These are phyloP conservation scores for Avena insularis DNA, from an alignment of 176 grass and related monocot species.

Conservation along the genomic window DNA sequence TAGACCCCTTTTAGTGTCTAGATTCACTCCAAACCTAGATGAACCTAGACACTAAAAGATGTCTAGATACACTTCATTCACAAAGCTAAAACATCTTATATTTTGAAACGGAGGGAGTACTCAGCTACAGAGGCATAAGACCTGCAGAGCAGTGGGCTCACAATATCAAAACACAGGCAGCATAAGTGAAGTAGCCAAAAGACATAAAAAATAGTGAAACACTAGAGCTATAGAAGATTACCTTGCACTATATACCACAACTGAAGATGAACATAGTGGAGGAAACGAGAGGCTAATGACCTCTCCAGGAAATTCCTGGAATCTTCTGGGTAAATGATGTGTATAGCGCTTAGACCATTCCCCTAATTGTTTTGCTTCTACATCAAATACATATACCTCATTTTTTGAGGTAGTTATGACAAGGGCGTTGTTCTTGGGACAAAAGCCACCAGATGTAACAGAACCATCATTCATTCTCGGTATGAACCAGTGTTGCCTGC, in stretches of 20 bases:
- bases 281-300: slow-evolving; percentile 90
- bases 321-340: slow-evolving; percentile 73
- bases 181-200: neutral
- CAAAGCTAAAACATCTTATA: too few relatives aligned
- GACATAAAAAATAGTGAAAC: neutral
- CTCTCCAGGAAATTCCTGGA: slow-evolving; percentile 97
- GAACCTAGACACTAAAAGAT: too few relatives aligned
- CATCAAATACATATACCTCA: slow-evolving; percentile 93
- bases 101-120: too few relatives aligned
- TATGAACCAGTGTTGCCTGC: slow-evolving; percentile 97
- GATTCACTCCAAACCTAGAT: too few relatives aligned
- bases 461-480: slow-evolving; percentile 85
- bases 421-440: slow-evolving; percentile 84
- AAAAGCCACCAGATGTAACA: slow-evolving; percentile 89
- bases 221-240: slow-evolving; percentile 38
- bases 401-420: slow-evolving; percentile 90
- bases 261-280: slow-evolving; percentile 60
- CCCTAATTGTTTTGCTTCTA: slow-evolving; percentile 88
- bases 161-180: neutral
- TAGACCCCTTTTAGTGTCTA: too few relatives aligned
- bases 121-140: neutral
- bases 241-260: slow-evolving; percentile 89
- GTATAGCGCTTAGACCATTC: slow-evolving; percentile 90
- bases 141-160: neutral
- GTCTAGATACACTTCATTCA: too few relatives aligned